Evolutionary conservation across 2,329 filamentous ascomycete species (phyloP).

Genomic region (Neonectria coccinea): DNA sequence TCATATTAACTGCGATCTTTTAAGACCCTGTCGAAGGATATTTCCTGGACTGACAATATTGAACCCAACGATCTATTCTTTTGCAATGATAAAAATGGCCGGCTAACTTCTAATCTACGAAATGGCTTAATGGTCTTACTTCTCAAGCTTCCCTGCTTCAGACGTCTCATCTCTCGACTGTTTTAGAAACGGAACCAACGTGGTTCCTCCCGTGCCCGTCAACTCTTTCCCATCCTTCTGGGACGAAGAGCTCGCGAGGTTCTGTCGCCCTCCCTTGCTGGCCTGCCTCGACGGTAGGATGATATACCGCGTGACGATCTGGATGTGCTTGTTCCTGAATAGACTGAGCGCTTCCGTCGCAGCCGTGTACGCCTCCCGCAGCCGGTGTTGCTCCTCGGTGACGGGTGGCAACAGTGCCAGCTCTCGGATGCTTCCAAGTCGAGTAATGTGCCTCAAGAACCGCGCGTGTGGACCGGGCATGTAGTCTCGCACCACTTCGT

Average conservation of each 20-base stretch:
- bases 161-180: slow-evolving; percentile 87
- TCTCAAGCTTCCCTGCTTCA: slow-evolving; percentile 50
- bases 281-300: slow-evolving; percentile 75
- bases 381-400: slow-evolving; percentile 61
- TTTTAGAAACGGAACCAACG: slow-evolving; percentile 88
- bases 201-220: slow-evolving; percentile 88
- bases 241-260: slow-evolving; percentile 60
- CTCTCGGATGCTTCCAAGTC: slow-evolving; percentile 78
- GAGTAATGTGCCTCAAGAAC: slow-evolving; percentile 79
- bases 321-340: slow-evolving; percentile 87
- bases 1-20: no score
- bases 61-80: background rate
- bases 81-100: slow-evolving; percentile 1
- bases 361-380: slow-evolving; percentile 70
- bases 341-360: slow-evolving; percentile 80
- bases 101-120: slow-evolving; percentile 14
- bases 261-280: slow-evolving; percentile 46
- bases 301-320: slow-evolving; percentile 91
- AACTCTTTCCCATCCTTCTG: slow-evolving; percentile 60
- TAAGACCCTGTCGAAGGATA: no score
- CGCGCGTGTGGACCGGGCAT: slow-evolving; percentile 88
- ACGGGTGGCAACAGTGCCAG: slow-evolving; percentile 68
- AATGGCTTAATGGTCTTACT: slow-evolving; percentile 14
- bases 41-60: background rate
- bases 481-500: slow-evolving; percentile 82